phyloP scores from a whole-genome alignment of 331 rosid species.

The Malus hybrid region DNA sequence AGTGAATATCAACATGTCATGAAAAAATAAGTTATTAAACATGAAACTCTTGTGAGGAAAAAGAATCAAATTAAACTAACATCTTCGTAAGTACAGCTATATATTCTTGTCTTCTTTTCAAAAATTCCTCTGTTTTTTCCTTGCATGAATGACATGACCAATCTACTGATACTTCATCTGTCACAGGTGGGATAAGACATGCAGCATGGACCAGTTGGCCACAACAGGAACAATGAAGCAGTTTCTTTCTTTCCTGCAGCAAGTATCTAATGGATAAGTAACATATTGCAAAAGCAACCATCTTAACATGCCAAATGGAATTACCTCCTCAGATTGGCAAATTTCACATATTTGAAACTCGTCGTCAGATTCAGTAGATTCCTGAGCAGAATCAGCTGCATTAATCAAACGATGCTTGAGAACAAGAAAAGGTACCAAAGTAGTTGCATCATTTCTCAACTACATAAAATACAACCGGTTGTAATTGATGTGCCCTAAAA shows the following conservation, averaged over 20 bases:
- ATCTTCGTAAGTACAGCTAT: constrained; percentile 56
- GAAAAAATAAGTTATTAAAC: constrained; percentile 5
- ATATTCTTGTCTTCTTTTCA: constrained; percentile 47
- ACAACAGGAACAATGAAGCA: constrained; percentile 75
- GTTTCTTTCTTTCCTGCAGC: constrained; percentile 64
- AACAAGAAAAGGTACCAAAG: not conserved
- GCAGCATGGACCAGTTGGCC: constrained; percentile 59
- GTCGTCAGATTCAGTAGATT: constrained; percentile 70
- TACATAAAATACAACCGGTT: not conserved
- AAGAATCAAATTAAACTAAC: constrained; percentile 13
- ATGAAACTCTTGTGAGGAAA: not conserved
- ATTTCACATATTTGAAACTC: constrained; percentile 79
- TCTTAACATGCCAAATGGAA: constrained; percentile 8
- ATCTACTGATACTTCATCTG: constrained; percentile 38
- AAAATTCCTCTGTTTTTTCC: constrained; percentile 58
- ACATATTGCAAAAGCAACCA: constrained; percentile 7
- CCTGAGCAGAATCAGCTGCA: constrained; percentile 76
- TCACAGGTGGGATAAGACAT: constrained; percentile 56
- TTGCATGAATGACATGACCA: constrained; percentile 78
- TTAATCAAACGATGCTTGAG: constrained; percentile 15
- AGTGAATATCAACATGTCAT: constrained; percentile 9
- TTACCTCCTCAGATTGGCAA: constrained; percentile 61
- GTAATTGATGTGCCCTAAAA: not conserved
- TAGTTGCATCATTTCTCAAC: not conserved
- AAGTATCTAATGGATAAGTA: constrained; percentile 7